These are phyloP conservation scores for Lipomyces yamadae DNA, from an alignment of 805 yeast genomes.

Conservation along the genomic window DNA sequence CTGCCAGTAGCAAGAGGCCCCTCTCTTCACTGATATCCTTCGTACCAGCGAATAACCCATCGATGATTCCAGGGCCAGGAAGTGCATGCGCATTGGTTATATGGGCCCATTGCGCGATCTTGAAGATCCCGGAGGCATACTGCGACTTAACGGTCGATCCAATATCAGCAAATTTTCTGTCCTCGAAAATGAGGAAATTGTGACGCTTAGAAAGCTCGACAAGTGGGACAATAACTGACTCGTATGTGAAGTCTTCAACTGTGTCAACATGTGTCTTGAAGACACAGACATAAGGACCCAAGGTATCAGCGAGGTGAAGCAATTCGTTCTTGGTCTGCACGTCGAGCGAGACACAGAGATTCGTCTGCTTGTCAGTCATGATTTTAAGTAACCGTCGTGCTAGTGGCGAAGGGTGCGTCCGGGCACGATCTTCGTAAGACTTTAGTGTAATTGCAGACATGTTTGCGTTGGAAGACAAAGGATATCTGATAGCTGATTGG, in stretches of 20 bases:
- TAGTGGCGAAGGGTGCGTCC: constrained; percentile 71
- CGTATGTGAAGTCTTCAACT: constrained; percentile 83
- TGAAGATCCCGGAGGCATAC: constrained; percentile 86
- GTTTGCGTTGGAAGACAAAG: background rate
- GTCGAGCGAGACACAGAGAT: constrained; percentile 93
- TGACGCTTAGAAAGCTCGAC: constrained; percentile 75
- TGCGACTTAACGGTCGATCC: constrained; percentile 97
- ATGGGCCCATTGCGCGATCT: constrained; percentile 93
- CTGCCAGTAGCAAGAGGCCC: constrained; percentile 94
- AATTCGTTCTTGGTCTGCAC: constrained; percentile 81
- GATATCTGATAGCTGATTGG: background rate
- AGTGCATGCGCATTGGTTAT: constrained; percentile 98
- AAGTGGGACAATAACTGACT: constrained; percentile 76
- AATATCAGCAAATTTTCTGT: constrained; percentile 96
- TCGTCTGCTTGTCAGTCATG: constrained; percentile 81
- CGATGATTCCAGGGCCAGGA: constrained; percentile 91
- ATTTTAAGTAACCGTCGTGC: constrained; percentile 73
- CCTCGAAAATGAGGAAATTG: constrained; percentile 91
- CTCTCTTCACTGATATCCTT: constrained; percentile 59
- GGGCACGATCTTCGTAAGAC: constrained; percentile 72
- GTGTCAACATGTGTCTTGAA: constrained; percentile 96
- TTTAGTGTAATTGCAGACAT: constrained; percentile 25
- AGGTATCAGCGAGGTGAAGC: constrained; percentile 67
- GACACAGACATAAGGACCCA: constrained; percentile 91
- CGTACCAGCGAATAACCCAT: constrained; percentile 83